Evolutionary conservation across 768 basidiomycete genomes (phyloP).

Genomic region (Boletus sp.): DNA sequence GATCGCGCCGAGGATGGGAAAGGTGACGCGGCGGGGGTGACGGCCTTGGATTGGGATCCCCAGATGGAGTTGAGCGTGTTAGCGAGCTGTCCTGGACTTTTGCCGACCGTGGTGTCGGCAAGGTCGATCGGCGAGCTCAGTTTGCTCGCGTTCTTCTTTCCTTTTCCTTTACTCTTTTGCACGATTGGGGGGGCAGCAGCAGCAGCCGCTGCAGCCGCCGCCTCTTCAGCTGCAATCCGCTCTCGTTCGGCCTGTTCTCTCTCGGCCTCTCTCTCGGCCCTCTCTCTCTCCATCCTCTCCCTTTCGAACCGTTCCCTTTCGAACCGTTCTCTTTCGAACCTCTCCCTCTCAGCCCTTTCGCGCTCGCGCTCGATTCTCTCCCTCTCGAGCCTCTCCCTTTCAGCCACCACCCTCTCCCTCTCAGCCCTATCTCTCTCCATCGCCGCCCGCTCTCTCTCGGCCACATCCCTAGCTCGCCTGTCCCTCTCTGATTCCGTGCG

Average conservation of each 20-base stretch:
- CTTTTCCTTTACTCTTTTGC: constrained; percentile 13
- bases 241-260: constrained; percentile 15
- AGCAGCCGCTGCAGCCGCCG: background rate
- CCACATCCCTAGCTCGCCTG: constrained; percentile 21
- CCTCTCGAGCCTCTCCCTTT: constrained; percentile 12
- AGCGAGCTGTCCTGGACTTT: constrained; percentile 38
- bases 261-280: background rate
- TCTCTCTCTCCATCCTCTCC: constrained; percentile 2
- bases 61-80: constrained; percentile 49
- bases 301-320: background rate
- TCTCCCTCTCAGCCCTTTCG: constrained; percentile 7
- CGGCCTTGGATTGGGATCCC: constrained; percentile 38
- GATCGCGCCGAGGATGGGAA: constrained; percentile 23
- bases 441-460: constrained; percentile 16
- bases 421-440: constrained; percentile 15
- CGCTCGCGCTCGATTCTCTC: constrained; percentile 10
- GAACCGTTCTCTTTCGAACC: constrained; percentile 1
- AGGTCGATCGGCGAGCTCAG: constrained; percentile 31
- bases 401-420: constrained; percentile 13
- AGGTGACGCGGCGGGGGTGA: constrained; percentile 31
- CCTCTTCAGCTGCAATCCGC: constrained; percentile 8
- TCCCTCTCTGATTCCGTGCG: constrained; percentile 26
- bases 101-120: constrained; percentile 38
- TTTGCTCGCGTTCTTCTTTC: constrained; percentile 26
- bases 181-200: background rate